Conservation (phyloP, 352 stramenopile species). For the Elongisporangium senticosum region DNA sequence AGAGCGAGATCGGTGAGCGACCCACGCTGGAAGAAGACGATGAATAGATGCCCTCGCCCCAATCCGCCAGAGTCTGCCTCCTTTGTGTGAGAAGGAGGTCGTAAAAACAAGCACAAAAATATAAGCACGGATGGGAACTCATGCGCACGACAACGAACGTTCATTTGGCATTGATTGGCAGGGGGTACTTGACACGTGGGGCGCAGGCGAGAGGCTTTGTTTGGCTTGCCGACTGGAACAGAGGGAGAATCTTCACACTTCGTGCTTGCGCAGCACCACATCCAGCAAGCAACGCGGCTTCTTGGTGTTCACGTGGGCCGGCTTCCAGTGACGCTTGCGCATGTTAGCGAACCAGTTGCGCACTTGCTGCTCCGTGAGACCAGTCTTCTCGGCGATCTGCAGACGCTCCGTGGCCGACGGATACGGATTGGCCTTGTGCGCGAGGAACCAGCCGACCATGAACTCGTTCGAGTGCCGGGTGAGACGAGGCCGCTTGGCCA, state of each 20-base stretch:
- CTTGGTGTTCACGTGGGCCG: constrained; percentile 55
- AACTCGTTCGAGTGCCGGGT: constrained; percentile 80
- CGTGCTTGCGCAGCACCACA: constrained; percentile 62
- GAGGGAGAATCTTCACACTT: constrained; percentile 15
- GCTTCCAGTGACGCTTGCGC: constrained; percentile 86
- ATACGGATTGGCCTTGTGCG: constrained; percentile 83
- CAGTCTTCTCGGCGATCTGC: constrained; percentile 63
- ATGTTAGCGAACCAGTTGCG: constrained; percentile 89
- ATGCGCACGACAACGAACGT: neutral
- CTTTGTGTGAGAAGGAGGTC: neutral
- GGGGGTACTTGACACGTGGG: neutral
- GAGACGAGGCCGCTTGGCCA: constrained; percentile 48
- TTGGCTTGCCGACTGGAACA: neutral
- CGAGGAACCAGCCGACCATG: constrained; percentile 81
- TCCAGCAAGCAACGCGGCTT: constrained; percentile 78
- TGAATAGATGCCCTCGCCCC: neutral
- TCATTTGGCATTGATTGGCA: neutral
- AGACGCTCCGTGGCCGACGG: constrained; percentile 54
- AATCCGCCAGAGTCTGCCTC: neutral
- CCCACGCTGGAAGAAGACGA: constrained; percentile 68
- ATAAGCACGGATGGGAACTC: constrained; percentile 6
- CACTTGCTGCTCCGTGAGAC: constrained; percentile 75
- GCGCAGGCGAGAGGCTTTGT: neutral
- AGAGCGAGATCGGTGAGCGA: constrained; percentile 65
- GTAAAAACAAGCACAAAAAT: constrained; percentile 12